Evolutionary conservation across 495 filamentous ascomycete species (phyloP).

Genomic region (Thermothielavioides terrestris): DNA sequence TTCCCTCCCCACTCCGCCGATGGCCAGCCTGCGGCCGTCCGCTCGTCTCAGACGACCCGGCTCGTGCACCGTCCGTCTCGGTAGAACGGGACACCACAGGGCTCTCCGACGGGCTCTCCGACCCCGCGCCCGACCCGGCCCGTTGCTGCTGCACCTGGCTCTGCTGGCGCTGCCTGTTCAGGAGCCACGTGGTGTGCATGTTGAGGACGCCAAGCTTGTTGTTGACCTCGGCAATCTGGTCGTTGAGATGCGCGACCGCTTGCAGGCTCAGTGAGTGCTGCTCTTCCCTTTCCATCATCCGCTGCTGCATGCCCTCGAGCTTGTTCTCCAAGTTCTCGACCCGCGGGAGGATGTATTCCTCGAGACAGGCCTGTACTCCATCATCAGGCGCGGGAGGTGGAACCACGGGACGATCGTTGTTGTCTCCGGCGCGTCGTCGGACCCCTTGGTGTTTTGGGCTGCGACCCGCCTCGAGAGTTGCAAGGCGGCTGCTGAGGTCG

Average conservation of each 20-base stretch:
- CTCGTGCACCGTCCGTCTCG: background rate
- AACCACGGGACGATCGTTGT: background rate
- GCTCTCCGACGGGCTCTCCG: background rate
- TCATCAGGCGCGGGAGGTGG: slow-evolving; percentile 3
- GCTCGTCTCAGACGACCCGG: background rate
- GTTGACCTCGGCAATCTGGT: slow-evolving; percentile 45
- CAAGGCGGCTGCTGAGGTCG: slow-evolving; percentile 17
- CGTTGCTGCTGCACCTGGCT: slow-evolving; percentile 12
- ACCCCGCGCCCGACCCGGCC: background rate
- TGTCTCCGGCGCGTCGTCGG: too few relatives aligned
- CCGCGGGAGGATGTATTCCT: slow-evolving; percentile 36
- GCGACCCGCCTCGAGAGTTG: slow-evolving; percentile 4
- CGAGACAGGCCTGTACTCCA: slow-evolving; percentile 10
- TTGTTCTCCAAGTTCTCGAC: slow-evolving; percentile 41
- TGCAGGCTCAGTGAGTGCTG: slow-evolving; percentile 43
- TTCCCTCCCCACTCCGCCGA: too few relatives aligned
- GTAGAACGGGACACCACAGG: background rate
- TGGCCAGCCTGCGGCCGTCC: too few relatives aligned
- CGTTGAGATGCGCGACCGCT: slow-evolving; percentile 41
- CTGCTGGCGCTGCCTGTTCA: slow-evolving; percentile 34
- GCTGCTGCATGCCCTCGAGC: slow-evolving; percentile 37
- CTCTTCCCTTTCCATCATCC: slow-evolving; percentile 38
- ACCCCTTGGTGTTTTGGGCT: background rate
- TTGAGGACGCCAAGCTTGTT: slow-evolving; percentile 42
- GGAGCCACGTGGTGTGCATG: slow-evolving; percentile 49